Conservation (phyloP, 306 rosid species). For the Mimosa pudica region DNA sequence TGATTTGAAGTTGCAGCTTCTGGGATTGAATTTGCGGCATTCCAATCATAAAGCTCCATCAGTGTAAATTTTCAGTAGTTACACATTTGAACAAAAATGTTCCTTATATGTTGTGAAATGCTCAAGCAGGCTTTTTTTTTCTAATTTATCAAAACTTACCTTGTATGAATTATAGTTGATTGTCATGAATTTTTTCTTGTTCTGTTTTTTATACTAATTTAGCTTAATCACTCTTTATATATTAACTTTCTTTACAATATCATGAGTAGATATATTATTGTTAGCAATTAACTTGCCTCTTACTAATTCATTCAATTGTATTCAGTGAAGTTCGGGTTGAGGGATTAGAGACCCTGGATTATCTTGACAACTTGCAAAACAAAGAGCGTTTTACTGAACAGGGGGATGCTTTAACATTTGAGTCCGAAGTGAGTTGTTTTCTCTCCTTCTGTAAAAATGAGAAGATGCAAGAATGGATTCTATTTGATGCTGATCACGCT, state of each 20-base stretch:
- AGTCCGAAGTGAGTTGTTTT: conserved; percentile 76
- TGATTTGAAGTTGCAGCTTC: conserved; percentile 20
- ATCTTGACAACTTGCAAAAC: conserved; percentile 86
- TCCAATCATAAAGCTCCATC: conserved; percentile 16
- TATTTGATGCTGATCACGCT: conserved; percentile 10
- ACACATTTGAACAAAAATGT: background rate
- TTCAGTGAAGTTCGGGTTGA: conserved; percentile 98
- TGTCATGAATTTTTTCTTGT: background rate
- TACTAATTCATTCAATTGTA: conserved; percentile 39
- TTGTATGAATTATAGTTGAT: conserved; percentile 21
- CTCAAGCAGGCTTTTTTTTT: conserved; percentile 14
- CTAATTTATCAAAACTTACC: conserved; percentile 22
- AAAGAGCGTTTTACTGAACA: conserved; percentile 90
- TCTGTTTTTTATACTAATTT: conserved; percentile 5
- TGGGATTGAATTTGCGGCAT: conserved; percentile 24
- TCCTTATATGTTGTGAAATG: background rate
- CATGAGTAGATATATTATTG: conserved; percentile 5
- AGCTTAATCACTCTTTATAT: background rate
- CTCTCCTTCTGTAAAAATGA: conserved; percentile 6
- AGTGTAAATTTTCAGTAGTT: conserved; percentile 1
- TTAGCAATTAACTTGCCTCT: background rate
- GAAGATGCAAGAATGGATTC: conserved; percentile 7
- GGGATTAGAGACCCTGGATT: conserved; percentile 96
- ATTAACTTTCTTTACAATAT: background rate
- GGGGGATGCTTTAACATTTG: conserved; percentile 97